These are phyloP conservation scores for Theobroma cacao DNA, from an alignment of 345 rosid genomes.

Conservation along the genomic window DNA sequence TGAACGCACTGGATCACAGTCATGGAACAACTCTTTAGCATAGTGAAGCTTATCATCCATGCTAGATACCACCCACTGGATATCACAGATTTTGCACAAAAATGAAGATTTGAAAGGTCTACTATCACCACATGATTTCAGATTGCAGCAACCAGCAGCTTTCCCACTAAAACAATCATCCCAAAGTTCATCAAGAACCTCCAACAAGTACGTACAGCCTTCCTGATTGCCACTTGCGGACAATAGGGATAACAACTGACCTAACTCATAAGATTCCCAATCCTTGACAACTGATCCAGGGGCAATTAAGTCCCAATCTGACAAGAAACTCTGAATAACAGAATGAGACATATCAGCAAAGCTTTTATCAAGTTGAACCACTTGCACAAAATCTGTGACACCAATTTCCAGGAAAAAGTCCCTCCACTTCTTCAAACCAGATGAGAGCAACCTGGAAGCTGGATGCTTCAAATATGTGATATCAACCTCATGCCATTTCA, in stretches of 20 bases:
- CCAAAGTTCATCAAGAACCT: constrained; percentile 74
- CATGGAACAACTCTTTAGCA: constrained; percentile 71
- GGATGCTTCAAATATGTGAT: constrained; percentile 68
- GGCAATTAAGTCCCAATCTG: constrained; percentile 33
- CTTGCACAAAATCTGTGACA: constrained; percentile 79
- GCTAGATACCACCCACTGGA: constrained; percentile 71
- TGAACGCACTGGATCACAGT: constrained; percentile 72
- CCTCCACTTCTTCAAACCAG: constrained; percentile 64
- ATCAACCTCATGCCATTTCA: constrained; percentile 83
- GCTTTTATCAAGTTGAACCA: constrained; percentile 65
- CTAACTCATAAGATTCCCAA: constrained; percentile 88
- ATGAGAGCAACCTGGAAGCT: constrained; percentile 38
- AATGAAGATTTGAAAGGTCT: constrained; percentile 64
- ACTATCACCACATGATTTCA: constrained; percentile 28
- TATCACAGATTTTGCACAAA: constrained; percentile 52
- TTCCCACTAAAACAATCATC: constrained; percentile 60
- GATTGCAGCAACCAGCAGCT: constrained; percentile 37
- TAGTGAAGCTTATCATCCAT: constrained; percentile 66
- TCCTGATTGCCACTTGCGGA: constrained; percentile 40
- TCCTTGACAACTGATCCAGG: constrained; percentile 49
- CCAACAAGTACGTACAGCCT: constrained; percentile 60
- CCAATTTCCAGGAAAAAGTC: constrained; percentile 78
- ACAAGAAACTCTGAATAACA: constrained; percentile 23
- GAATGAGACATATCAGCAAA: constrained; percentile 40
- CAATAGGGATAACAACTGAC: constrained; percentile 45